Conservation (phyloP, 306 rosid species). For the Gleditsia sinensis region DNA sequence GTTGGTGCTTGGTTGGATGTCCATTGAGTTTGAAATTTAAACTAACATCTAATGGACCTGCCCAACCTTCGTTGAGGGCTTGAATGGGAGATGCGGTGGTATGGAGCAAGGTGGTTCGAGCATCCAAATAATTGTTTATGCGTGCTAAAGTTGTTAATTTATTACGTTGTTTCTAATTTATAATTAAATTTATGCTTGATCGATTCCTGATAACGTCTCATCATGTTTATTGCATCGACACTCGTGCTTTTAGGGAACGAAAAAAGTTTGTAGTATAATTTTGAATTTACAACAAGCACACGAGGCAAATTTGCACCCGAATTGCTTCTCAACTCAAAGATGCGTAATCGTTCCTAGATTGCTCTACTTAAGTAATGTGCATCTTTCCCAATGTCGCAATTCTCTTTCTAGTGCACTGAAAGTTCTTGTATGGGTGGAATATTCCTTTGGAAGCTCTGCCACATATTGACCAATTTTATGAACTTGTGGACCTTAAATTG, state of each 20-base stretch:
- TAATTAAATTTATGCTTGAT: background rate
- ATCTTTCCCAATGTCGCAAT: background rate
- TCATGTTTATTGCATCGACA: background rate
- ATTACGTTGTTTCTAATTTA: too few species aligned
- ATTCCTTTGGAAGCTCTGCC: background rate
- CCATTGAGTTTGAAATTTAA: too few species aligned
- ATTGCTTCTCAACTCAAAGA: slow-evolving; percentile 10
- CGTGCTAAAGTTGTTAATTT: background rate
- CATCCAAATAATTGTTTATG: too few species aligned
- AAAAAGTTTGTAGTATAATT: background rate
- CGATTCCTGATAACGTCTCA: background rate
- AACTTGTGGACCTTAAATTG: background rate
- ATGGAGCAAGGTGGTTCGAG: background rate
- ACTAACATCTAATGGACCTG: too few species aligned
- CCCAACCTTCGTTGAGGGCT: too few species aligned
- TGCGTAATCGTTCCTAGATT: slow-evolving; percentile 11
- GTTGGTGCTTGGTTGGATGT: too few species aligned
- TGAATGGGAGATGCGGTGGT: background rate
- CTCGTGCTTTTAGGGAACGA: background rate
- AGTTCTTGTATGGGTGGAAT: slow-evolving; percentile 7
- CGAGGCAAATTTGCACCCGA: background rate
- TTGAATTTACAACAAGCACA: background rate
- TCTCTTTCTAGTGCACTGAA: slow-evolving; percentile 4
- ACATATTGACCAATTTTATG: background rate
- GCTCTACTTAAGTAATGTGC: background rate